Conservation (phyloP, 2,329 filamentous ascomycete species). For the Apiospora sp. region DNA sequence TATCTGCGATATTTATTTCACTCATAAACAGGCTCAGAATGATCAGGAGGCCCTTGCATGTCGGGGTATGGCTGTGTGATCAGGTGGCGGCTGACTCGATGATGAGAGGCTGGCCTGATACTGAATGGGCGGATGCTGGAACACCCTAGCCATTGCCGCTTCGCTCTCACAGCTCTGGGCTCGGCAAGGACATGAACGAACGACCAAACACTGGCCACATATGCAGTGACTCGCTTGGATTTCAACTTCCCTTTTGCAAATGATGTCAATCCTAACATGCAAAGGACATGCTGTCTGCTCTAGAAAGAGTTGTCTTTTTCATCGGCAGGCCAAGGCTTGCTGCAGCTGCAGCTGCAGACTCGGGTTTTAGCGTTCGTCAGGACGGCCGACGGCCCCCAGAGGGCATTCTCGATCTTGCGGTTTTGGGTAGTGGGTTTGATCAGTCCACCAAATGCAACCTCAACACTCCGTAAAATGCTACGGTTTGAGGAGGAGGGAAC, state of each 20-base stretch:
- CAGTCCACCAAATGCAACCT: neutral
- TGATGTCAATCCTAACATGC: no score
- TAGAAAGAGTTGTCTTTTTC: neutral
- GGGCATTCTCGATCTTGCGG: neutral
- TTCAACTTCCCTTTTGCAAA: neutral
- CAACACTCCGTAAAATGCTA: neutral
- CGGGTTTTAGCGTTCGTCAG: neutral
- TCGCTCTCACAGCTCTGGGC: neutral
- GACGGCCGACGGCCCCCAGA: neutral
- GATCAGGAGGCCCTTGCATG: no score
- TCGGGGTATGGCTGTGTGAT: neutral
- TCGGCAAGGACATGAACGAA: neutral
- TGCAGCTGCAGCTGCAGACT: neutral
- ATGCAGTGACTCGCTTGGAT: neutral
- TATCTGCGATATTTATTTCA: neutral
- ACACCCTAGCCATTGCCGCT: neutral
- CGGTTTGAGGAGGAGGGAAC: neutral
- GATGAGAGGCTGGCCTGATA: neutral
- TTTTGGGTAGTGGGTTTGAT: neutral
- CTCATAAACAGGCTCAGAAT: neutral
- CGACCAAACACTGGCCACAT: neutral
- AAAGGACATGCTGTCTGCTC: no score
- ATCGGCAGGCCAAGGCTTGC: neutral
- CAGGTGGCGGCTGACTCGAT: neutral
- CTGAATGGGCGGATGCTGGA: neutral